Percentiles rank a stretch among this genome's conserved stretches.
These are phyloP conservation scores for Tirmania nivea DNA, from an alignment of 495 filamentous ascomycete genomes.

Conservation along the genomic window DNA sequence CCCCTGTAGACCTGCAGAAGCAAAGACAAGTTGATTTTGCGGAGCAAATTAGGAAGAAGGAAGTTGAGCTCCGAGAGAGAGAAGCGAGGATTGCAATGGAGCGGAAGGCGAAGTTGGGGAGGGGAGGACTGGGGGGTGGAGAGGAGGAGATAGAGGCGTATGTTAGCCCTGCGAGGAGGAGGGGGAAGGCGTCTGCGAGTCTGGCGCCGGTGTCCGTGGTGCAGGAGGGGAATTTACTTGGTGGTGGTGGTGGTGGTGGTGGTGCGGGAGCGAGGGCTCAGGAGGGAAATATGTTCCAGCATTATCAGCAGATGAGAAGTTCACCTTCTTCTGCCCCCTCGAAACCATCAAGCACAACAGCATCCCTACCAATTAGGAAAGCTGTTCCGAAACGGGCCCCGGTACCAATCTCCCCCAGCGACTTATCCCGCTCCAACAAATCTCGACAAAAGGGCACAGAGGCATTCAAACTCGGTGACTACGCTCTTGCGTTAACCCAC, in stretches of 20 bases:
- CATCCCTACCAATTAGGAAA: slow-evolving; percentile 13
- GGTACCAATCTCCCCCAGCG: slow-evolving; percentile 37
- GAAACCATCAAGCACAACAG: slow-evolving; percentile 4
- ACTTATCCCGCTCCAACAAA: slow-evolving; percentile 48
- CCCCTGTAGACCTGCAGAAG: background rate
- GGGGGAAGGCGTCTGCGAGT: slow-evolving; percentile 9
- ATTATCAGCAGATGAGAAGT: too few relatives aligned
- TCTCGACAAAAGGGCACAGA: slow-evolving; percentile 58
- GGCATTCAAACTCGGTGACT: slow-evolving; percentile 88
- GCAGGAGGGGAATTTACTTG: slow-evolving; percentile 2
- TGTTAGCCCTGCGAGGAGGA: slow-evolving; percentile 60
- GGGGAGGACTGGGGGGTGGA: too few relatives aligned
- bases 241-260: too few relatives aligned
- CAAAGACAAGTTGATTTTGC: slow-evolving; percentile 16
- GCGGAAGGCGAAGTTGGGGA: too few relatives aligned
- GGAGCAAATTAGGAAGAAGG: slow-evolving; percentile 13
- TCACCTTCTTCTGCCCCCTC: background rate
- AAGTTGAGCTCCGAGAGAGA: slow-evolving; percentile 13
- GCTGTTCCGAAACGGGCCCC: slow-evolving; percentile 27
- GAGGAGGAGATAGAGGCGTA: slow-evolving; percentile 54
- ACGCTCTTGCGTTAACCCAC: slow-evolving; percentile 55
- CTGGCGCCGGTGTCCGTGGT: slow-evolving; percentile 16
- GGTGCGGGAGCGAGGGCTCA: too few relatives aligned
- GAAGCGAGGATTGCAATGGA: background rate
- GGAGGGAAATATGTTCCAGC: too few relatives aligned